These are phyloP conservation scores for Fagopyrum esculentum DNA, from an alignment of 148 eudicot genomes.

Conservation along the genomic window DNA sequence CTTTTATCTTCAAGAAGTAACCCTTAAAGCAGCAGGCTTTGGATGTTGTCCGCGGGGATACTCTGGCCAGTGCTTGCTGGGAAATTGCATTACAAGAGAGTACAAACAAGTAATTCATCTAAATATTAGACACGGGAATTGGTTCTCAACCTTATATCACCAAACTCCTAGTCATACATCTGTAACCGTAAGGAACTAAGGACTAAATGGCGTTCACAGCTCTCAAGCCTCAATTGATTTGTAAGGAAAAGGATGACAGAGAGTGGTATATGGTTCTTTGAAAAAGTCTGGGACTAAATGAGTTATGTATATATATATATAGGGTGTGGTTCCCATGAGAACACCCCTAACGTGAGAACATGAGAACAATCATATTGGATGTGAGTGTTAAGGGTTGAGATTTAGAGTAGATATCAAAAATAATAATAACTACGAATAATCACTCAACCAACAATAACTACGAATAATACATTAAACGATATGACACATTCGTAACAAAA, in stretches of 20 bases:
- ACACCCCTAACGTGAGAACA: too few species aligned
- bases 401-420: too few species aligned
- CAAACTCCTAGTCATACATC: background rate
- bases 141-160: background rate
- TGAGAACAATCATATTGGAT: too few species aligned
- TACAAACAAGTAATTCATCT: background rate
- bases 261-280: background rate
- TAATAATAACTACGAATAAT: too few species aligned
- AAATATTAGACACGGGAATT: background rate
- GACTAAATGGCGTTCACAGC: background rate
- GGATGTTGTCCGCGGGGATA: conserved; percentile 1
- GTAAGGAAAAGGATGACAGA: background rate
- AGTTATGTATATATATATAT: too few species aligned
- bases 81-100: background rate
- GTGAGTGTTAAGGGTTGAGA: too few species aligned
- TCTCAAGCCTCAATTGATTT: background rate
- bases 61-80: background rate
- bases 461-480: too few species aligned
- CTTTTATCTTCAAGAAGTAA: conserved; percentile 5
- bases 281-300: too few species aligned
- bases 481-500: too few species aligned
- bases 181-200: background rate
- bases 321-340: too few species aligned
- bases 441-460: too few species aligned
- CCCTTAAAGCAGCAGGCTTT: conserved; percentile 5